phyloP scores from a whole-genome alignment of 1,284 basidiomycete genomes.

The Melampsora americana region DNA sequence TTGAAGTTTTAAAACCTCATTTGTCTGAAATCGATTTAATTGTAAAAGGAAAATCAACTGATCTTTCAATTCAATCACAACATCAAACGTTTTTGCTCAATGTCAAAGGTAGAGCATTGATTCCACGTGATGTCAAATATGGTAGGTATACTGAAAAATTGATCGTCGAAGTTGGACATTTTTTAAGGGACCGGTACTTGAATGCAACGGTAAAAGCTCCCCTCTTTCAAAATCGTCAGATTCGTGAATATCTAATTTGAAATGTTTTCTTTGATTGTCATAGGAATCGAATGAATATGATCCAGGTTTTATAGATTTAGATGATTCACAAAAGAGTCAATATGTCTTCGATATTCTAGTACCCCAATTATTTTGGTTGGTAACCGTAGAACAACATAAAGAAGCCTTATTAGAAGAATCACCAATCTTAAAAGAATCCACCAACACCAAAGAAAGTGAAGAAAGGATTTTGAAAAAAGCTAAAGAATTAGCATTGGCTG shows the following conservation, averaged over 20 bases:
- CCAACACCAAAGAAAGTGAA: not conserved
- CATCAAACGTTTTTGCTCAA: constrained; percentile 20
- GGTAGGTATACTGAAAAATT: constrained; percentile 33
- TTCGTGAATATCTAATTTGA: not conserved
- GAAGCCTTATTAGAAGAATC: constrained; percentile 6
- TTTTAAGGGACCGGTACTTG: constrained; percentile 25
- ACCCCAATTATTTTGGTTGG: constrained; percentile 34
- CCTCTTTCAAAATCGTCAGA: not conserved
- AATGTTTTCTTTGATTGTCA: not conserved
- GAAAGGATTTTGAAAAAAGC: constrained; percentile 18
- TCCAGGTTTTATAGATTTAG: constrained; percentile 23
- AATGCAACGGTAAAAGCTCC: not conserved
- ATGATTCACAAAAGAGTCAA: constrained; percentile 29
- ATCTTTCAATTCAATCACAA: constrained; percentile 8
- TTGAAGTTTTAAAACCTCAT: constrained; percentile 14
- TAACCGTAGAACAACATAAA: constrained; percentile 20
- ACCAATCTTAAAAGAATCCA: too few species aligned
- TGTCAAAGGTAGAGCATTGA: constrained; percentile 1
- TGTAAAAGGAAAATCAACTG: constrained; percentile 22
- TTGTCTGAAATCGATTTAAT: constrained; percentile 25
- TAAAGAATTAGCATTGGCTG: constrained; percentile 7
- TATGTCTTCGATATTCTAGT: constrained; percentile 39
- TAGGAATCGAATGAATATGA: constrained; percentile 9
- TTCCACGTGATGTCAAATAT: constrained; percentile 36
- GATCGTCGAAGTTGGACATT: constrained; percentile 19